These are phyloP conservation scores for Sporothrix brasiliensis DNA, from an alignment of 2,329 filamentous ascomycete genomes.

Conservation along the genomic window DNA sequence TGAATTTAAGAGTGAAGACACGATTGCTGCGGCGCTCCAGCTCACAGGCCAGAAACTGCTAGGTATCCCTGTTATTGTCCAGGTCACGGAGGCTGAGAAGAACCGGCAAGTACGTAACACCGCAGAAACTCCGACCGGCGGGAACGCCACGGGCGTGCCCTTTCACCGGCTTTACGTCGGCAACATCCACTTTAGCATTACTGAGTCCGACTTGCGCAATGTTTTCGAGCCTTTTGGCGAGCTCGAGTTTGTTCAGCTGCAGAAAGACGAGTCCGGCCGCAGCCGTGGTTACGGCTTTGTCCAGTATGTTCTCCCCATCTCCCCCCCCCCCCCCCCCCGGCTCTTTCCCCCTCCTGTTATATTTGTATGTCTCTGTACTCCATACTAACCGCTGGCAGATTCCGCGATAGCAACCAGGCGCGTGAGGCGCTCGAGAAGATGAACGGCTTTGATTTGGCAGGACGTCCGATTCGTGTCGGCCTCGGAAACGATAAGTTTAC, in stretches of 20 bases:
- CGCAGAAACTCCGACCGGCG: conserved; percentile 62
- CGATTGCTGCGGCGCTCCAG: conserved; percentile 88
- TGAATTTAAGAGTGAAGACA: conserved; percentile 96
- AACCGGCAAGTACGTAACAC: conserved; percentile 87
- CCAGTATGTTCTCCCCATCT: conserved; percentile 67
- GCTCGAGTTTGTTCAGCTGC: conserved; percentile 94
- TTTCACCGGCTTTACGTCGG: conserved; percentile 98
- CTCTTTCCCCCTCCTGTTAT: background rate
- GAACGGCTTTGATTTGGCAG: conserved; percentile 98
- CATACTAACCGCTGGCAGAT: conserved; percentile 56
- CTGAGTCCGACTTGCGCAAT: conserved; percentile 90
- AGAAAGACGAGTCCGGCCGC: conserved; percentile 89
- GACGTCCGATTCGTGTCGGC: conserved; percentile 95
- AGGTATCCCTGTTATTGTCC: conserved; percentile 97
- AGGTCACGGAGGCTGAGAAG: conserved; percentile 98
- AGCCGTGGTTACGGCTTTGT: conserved; percentile 98
- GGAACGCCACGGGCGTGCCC: conserved; percentile 78
- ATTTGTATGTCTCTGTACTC: background rate
- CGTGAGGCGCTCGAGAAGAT: conserved; percentile 96
- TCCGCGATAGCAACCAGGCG: conserved; percentile 85
- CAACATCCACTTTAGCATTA: conserved; percentile 99
- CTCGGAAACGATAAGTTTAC: conserved; percentile 99
- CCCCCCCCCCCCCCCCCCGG: no score
- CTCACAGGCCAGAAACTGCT: conserved; percentile 98
- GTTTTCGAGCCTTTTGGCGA: conserved; percentile 98